A percentile compares a stretch with the other conserved stretches of the same genome.
Conservation (phyloP, 2,329 filamentous ascomycete genomes). For the Aspergillus pseudoviridinutans region DNA sequence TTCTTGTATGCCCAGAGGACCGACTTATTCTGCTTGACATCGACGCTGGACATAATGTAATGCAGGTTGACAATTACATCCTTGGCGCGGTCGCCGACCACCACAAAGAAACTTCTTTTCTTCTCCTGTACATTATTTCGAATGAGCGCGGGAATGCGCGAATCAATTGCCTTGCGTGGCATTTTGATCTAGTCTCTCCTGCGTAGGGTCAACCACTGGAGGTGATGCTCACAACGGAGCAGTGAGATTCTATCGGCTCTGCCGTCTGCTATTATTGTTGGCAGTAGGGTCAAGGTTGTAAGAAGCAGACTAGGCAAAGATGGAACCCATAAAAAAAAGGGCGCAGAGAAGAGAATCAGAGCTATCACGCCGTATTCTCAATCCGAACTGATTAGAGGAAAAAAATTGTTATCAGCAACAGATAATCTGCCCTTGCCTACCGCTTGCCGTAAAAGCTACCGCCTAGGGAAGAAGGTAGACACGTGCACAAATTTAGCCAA, state of each 20-base stretch:
- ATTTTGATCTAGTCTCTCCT: constrained; percentile 20
- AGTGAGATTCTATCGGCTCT: not conserved
- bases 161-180: constrained; percentile 63
- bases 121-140: constrained; percentile 89
- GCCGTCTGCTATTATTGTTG: not conserved
- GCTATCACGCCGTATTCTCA: not conserved
- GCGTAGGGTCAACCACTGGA: not conserved
- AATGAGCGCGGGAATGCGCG: constrained; percentile 85
- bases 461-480: constrained; percentile 6
- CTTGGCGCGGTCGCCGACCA: constrained; percentile 90
- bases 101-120: constrained; percentile 96
- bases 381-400: constrained; percentile 5
- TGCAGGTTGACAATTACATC: constrained; percentile 95
- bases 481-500: not conserved
- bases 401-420: constrained; percentile 25
- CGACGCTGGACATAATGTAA: constrained; percentile 84
- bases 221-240: not conserved
- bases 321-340: not conserved
- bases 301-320: not conserved
- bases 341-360: not conserved
- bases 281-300: not conserved
- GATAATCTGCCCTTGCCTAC: constrained; percentile 20
- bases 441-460: constrained; percentile 15
- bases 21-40: constrained; percentile 92
- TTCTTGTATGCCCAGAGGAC: constrained; percentile 99